Evolutionary conservation across 306 rosid genomes (phyloP).

Genomic region (Acacia confusa): DNA sequence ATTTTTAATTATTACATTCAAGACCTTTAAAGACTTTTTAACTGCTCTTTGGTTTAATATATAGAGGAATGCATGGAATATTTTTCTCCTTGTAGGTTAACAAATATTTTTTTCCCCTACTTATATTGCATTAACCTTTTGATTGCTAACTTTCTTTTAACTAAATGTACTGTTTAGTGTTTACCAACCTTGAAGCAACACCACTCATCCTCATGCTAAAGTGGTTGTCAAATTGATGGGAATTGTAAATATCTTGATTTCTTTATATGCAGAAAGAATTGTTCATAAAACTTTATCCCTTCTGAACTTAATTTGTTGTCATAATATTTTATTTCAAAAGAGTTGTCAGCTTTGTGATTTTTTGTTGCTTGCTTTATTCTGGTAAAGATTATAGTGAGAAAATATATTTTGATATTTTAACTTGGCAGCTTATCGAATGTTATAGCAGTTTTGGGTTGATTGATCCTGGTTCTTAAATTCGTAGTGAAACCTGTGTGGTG

Average conservation of each 20-base stretch:
- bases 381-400: background rate
- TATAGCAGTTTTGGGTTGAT: background rate
- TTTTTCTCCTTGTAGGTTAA: background rate
- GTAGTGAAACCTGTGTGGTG: background rate
- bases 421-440: conserved; percentile 12
- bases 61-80: background rate
- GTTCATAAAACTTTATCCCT: background rate
- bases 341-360: background rate
- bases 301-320: background rate
- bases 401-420: background rate
- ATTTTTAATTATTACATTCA: background rate
- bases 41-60: background rate
- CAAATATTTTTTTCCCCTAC: background rate
- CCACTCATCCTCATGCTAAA: background rate
- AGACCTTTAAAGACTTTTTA: background rate
- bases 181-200: background rate
- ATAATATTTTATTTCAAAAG: background rate
- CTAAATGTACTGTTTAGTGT: background rate
- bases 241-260: background rate
- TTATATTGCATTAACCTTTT: background rate
- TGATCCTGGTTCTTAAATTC: conserved; percentile 8
- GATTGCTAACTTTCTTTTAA: background rate
- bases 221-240: background rate
- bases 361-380: background rate
- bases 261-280: background rate